Evolutionary conservation across 2,329 filamentous ascomycete genomes (phyloP).

Genomic region (Alternaria panax): DNA sequence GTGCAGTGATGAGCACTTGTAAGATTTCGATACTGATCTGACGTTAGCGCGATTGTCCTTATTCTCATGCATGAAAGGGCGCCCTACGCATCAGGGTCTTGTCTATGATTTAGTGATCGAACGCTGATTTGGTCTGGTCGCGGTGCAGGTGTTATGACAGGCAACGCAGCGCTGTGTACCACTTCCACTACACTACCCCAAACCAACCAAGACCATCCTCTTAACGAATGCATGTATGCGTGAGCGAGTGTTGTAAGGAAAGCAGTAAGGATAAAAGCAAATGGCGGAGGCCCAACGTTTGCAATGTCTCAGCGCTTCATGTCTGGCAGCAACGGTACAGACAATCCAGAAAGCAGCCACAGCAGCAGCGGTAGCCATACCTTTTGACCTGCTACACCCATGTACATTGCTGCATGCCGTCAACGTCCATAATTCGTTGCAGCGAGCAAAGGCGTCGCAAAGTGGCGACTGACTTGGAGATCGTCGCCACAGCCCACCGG

Average conservation of each 20-base stretch:
- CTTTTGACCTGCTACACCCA: slow-evolving; percentile 27
- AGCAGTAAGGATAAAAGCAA: slow-evolving; percentile 12
- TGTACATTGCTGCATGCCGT: slow-evolving; percentile 14
- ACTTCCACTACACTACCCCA: slow-evolving; percentile 18
- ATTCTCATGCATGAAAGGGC: background rate
- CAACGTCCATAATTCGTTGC: slow-evolving; percentile 20
- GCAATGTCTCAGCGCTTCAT: slow-evolving; percentile 27
- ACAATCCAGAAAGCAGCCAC: slow-evolving; percentile 4
- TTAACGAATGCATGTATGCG: slow-evolving; percentile 37
- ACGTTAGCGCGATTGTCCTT: slow-evolving; percentile 12
- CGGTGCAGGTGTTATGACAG: slow-evolving; percentile 42
- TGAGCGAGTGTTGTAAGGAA: slow-evolving; percentile 21
- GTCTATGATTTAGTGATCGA: slow-evolving; percentile 25
- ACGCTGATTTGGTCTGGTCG: slow-evolving; percentile 11
- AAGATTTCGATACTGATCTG: slow-evolving; percentile 41
- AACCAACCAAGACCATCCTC: slow-evolving; percentile 24
- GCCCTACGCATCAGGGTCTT: slow-evolving; percentile 45
- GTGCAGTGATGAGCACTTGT: slow-evolving; percentile 44
- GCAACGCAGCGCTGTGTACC: slow-evolving; percentile 22
- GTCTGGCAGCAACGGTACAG: slow-evolving; percentile 6
- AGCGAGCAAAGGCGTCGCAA: slow-evolving; percentile 16
- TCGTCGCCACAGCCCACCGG: slow-evolving; percentile 33
- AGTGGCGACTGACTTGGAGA: slow-evolving; percentile 32
- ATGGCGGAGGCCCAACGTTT: slow-evolving; percentile 4
- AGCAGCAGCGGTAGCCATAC: slow-evolving; percentile 18